A percentile compares a stretch with the other conserved stretches of the same genome.
phyloP scores from a whole-genome alignment of 2,329 filamentous ascomycete genomes.

The Diaporthe citriasiana region DNA sequence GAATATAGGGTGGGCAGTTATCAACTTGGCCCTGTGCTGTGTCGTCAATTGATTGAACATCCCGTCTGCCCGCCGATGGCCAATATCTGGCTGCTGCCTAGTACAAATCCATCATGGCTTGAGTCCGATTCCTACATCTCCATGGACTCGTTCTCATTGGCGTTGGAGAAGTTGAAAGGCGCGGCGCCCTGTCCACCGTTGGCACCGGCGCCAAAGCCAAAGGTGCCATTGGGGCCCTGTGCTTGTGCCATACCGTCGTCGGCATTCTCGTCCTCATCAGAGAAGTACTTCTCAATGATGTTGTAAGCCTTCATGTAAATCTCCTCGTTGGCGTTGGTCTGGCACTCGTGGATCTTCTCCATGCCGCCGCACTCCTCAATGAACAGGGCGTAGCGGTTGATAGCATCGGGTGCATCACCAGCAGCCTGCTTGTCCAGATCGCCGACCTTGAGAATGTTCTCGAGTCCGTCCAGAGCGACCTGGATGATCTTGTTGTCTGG shows the following conservation, averaged over 20 bases:
- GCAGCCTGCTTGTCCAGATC: constrained; percentile 97
- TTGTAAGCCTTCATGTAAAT: constrained; percentile 99
- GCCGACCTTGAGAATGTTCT: constrained; percentile 99
- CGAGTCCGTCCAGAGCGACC: constrained; percentile 94
- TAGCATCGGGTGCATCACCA: constrained; percentile 79
- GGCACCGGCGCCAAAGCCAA: constrained; percentile 83
- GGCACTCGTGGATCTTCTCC: constrained; percentile 99
- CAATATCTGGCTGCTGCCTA: constrained; percentile 20
- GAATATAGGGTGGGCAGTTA: constrained; percentile 47
- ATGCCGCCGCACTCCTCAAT: constrained; percentile 99
- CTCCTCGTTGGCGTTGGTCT: constrained; percentile 99
- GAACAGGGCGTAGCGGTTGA: constrained; percentile 97
- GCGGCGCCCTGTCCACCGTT: constrained; percentile 71
- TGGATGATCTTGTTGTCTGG: constrained; percentile 99
- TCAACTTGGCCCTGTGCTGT: constrained; percentile 49
- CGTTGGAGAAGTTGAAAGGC: constrained; percentile 89
- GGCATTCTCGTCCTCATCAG: constrained; percentile 95
- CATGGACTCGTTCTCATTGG: constrained; percentile 77
- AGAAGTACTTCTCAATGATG: constrained; percentile 99
- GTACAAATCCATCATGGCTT: constrained; percentile 19
- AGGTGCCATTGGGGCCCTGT: constrained; percentile 78
- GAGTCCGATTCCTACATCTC: constrained; percentile 66
- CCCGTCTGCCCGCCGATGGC: constrained; percentile 25
- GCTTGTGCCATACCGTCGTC: constrained; percentile 82
- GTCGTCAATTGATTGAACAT: constrained; percentile 44